Evolutionary conservation across 2,329 filamentous ascomycete genomes (phyloP), one percentile per base, ranked within the genome.

Genomic region (Curvularia spicifera): DNA sequence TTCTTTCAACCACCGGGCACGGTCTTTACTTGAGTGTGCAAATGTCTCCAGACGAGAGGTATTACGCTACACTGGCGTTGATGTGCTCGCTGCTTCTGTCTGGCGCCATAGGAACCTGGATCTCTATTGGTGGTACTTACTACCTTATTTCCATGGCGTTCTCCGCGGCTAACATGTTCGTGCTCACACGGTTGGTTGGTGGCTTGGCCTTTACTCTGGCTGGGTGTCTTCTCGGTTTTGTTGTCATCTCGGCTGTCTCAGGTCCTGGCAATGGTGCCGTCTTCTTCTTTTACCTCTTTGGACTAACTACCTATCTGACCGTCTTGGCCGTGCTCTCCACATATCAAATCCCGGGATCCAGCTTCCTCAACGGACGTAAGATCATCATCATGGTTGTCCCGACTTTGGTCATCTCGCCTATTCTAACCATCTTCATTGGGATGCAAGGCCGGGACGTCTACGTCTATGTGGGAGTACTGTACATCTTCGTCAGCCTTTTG

Each of bases 51-150:
- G 71, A 78, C 0, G 77, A 83, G 31, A 79, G 83, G 57, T 77
- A 82, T 29, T 82, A 81, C 63, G 85, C 85, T 1, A 86, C 85
- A 0, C 80, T 82, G 50, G 86, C 84, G 1, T 71, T 88, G 40
- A 82, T 88, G 78, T 82, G 85, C 12, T 83, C 85, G 2, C 76
- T 88, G 7, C 73, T 88, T 12, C 76, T 88, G 24, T 86, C 84
- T 7, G 85, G 85, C 40, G 86, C 83, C 5, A 83, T 87, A 46
- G 85, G 85, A 24, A 86, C 85, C 6, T 88, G 85, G 85, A 86
- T 88, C 40, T 84, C 84, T 6, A 85, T 84, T 55, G 84, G 84
- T 28, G 86, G 86, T 1, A 85, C 84, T 31, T 89, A 87, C 71
- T 89, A 88, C 62, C 79, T 88, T 5, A 78, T 82, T 40, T 83